Base-by-base conservation (phyloP, 2,329 filamentous ascomycete genomes). In the Amphichorda felina region DNA sequence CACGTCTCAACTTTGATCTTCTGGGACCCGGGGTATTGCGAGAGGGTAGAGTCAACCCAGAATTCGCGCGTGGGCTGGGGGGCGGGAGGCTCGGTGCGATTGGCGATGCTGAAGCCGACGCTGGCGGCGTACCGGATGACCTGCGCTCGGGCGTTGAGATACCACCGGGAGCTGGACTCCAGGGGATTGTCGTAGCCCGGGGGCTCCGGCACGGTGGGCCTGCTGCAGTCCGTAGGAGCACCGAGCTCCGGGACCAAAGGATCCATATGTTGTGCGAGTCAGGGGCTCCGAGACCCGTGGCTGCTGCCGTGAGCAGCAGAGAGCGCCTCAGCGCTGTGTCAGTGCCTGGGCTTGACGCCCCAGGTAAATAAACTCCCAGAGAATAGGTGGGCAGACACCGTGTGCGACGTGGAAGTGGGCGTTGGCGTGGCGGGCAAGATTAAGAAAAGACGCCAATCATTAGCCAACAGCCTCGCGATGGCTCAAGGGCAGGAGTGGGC, bases 1-100 rank as follows among this genome's bases (percentile, higher is more conserved):
- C 61, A 60, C 29, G 72, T 62, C 50, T 72, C 68, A 18, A 68
- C 58, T 42, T 58, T 59, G 47, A 66, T 61, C 45, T 58, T 61
- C 19, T 52, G 49, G 21, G 47, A 50, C 21, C 56, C 60, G 33
- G 50, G 51, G 35, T 43, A 50, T 26, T 48, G 42, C 4, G 60
- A 57, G 7, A 65, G 43, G 8, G 60, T 64, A 9, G 63, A 59
- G 44, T 66, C 60, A 4, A 66, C 50, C 46, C 53, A 64, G 15
- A 66, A 47, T 14, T 56, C 56, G 35, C 51, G 47, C 21, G 57
- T 54, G 9, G 57, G 57, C 26, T 51, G 48, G 3, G 59, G 60
- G 3, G 60, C 57, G 9, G 55, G 51, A 17, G 61, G 61, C 18
- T 57, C 53, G 30, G 55, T 57, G 34, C 59, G 57, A 43, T 65